Percentiles rank a stretch among this genome's conserved stretches.
Conservation (phyloP, 2,329 filamentous ascomycete genomes). For the Penicillium sp. region DNA sequence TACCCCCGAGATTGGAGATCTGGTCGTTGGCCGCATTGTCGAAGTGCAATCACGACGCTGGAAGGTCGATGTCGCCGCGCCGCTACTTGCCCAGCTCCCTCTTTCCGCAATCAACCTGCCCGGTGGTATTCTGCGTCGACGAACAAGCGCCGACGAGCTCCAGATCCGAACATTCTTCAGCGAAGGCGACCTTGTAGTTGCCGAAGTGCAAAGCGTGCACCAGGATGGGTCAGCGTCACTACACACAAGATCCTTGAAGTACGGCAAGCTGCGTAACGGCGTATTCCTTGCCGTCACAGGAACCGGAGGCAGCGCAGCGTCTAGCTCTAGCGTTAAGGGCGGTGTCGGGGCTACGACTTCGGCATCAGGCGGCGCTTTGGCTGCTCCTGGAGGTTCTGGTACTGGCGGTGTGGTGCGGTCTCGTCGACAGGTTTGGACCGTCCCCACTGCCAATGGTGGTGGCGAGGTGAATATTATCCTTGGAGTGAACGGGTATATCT, state of each 20-base stretch:
- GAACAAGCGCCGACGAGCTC: conserved; percentile 93
- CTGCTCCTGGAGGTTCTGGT: conserved; percentile 59
- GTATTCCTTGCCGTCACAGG: conserved; percentile 81
- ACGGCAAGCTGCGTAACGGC: conserved; percentile 93
- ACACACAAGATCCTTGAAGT: conserved; percentile 87
- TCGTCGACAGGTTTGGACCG: conserved; percentile 82
- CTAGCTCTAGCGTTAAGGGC: conserved; percentile 33
- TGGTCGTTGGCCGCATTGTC: conserved; percentile 89
- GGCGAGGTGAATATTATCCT: conserved; percentile 76
- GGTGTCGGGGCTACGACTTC: conserved; percentile 49
- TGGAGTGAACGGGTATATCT: conserved; percentile 96
- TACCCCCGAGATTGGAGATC: conserved; percentile 90
- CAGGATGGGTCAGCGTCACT: conserved; percentile 81
- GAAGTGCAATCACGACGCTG: conserved; percentile 92
- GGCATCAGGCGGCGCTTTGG: conserved; percentile 41
- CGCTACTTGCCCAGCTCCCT: conserved; percentile 79
- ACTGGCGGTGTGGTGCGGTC: conserved; percentile 74
- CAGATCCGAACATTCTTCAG: conserved; percentile 97
- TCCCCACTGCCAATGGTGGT: conserved; percentile 50
- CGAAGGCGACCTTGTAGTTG: conserved; percentile 89
- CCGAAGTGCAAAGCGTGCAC: conserved; percentile 88
- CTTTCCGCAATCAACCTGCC: conserved; percentile 91
- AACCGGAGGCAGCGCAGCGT: conserved; percentile 66
- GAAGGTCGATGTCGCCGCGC: conserved; percentile 90
- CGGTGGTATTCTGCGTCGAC: conserved; percentile 83